phyloP scores from a whole-genome alignment of 2,329 filamentous ascomycete genomes.

The Ceratocystis alfenasii region DNA sequence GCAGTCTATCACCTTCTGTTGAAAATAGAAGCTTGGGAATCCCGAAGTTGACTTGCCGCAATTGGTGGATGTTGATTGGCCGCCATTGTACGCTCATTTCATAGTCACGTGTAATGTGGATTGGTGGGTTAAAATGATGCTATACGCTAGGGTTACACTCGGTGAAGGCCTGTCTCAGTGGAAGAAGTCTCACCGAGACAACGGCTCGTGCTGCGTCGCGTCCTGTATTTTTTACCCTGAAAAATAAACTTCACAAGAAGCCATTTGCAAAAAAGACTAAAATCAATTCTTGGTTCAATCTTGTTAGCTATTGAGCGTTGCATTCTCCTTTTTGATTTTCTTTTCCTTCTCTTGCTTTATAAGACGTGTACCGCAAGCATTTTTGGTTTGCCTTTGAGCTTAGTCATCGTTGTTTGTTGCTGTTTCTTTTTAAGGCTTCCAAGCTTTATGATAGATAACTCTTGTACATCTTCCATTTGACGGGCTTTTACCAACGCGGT shows the following conservation, averaged over 20 bases:
- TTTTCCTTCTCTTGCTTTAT: no score
- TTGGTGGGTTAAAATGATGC: neutral
- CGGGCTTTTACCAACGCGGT: neutral
- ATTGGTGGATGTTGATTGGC: conserved; percentile 16
- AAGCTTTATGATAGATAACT: conserved; percentile 6
- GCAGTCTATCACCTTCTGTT: conserved; percentile 3
- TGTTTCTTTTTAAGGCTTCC: neutral
- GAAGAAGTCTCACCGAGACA: neutral
- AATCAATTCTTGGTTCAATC: neutral
- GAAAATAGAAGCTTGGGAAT: conserved; percentile 9
- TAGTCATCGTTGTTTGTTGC: conserved; percentile 7
- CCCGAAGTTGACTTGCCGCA: conserved; percentile 1
- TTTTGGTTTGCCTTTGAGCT: neutral
- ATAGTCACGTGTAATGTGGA: neutral
- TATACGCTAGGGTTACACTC: neutral
- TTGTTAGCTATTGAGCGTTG: neutral
- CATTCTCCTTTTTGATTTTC: neutral
- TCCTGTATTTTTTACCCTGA: neutral
- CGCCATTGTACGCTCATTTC: neutral
- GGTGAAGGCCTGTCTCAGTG: neutral
- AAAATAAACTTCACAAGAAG: conserved; percentile 11
- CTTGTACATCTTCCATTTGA: neutral
- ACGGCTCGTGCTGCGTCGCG: conserved; percentile 5
- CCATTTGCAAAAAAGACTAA: neutral
- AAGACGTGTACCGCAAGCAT: no score